These are phyloP conservation scores for Styphnolobium japonicum DNA, from an alignment of 306 rosid species.

Conservation along the genomic window DNA sequence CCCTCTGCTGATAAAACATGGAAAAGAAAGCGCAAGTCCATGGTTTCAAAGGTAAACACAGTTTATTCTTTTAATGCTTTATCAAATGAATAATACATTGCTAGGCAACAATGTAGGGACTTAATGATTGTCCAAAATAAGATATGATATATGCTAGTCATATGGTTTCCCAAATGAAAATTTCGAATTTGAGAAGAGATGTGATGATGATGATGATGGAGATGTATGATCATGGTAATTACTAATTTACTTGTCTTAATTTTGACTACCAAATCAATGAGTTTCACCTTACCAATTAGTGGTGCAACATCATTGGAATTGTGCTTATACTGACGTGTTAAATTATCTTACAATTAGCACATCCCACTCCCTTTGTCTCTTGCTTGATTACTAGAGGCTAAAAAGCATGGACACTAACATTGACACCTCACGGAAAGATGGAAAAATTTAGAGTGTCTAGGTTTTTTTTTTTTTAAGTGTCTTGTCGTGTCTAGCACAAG, in stretches of 20 bases:
- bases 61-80: not conserved
- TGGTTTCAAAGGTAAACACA: constrained; percentile 44
- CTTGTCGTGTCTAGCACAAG: not conserved
- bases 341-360: not conserved
- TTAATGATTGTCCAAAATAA: not conserved
- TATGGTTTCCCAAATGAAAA: not conserved
- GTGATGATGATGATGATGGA: not conserved
- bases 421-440: not conserved
- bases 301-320: not conserved
- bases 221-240: not conserved
- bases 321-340: not conserved
- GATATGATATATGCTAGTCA: not conserved
- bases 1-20: constrained; percentile 35
- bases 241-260: not conserved
- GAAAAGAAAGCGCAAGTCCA: constrained; percentile 65
- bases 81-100: not conserved
- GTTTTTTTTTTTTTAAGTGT: not conserved
- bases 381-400: not conserved
- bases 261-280: not conserved
- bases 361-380: not conserved
- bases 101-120: not conserved
- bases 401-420: not conserved
- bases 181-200: not conserved
- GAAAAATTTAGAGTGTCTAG: not conserved
- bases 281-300: not conserved